Conservation (phyloP, 2,329 filamentous ascomycete species). For the Clathrospora elynae region DNA sequence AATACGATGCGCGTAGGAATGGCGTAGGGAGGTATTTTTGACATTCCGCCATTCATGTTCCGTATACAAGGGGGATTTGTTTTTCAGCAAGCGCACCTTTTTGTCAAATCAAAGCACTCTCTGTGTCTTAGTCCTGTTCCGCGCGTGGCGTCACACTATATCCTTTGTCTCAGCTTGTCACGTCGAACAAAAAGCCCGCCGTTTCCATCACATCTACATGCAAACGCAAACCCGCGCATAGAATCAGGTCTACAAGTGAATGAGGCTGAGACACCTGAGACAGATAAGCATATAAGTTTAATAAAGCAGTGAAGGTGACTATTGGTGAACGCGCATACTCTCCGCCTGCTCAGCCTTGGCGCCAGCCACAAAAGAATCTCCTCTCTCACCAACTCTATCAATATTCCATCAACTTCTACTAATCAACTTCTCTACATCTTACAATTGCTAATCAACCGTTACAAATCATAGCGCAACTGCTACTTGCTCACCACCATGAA, state of each 20-base stretch:
- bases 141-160: slow-evolving; percentile 7
- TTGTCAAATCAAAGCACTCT: slow-evolving; percentile 4
- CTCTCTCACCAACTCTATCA: neutral
- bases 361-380: slow-evolving; percentile 8
- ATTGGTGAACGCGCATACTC: slow-evolving; percentile 20
- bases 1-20: too few species aligned
- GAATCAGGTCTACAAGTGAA: neutral
- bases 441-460: neutral
- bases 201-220: neutral
- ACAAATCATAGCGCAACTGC: neutral
- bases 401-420: slow-evolving; percentile 3
- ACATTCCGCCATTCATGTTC: neutral
- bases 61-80: slow-evolving; percentile 8
- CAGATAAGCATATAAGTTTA: neutral
- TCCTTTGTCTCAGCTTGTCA: slow-evolving; percentile 10
- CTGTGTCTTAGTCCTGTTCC: neutral
- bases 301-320: slow-evolving; percentile 19
- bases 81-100: neutral
- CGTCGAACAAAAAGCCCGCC: neutral
- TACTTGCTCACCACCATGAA: slow-evolving; percentile 8
- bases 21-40: too few species aligned
- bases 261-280: neutral
- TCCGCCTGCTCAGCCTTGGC: slow-evolving; percentile 16
- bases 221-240: neutral
- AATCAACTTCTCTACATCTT: neutral